phyloP scores from a whole-genome alignment of 352 stramenopile genomes.

The Pythium rhizo-oryzae region DNA sequence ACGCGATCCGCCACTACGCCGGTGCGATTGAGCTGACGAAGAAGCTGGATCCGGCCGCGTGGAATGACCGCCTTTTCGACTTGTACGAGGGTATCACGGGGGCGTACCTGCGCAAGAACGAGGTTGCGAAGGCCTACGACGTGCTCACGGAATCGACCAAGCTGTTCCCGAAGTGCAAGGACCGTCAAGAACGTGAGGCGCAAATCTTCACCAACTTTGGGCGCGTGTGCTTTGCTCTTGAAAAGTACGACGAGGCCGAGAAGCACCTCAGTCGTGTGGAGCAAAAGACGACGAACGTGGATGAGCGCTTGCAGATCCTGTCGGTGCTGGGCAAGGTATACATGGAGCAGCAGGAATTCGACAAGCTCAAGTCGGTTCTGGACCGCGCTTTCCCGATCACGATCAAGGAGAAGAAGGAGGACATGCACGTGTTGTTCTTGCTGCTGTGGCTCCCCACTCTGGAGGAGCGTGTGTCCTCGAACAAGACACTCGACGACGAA shows the following conservation, averaged over 20 bases:
- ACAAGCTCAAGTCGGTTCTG: constrained; percentile 23
- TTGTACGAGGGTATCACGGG: constrained; percentile 54
- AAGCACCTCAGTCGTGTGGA: constrained; percentile 46
- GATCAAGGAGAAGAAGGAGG: constrained; percentile 30
- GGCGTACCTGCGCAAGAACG: constrained; percentile 56
- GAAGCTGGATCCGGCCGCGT: constrained; percentile 25
- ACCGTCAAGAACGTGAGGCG: constrained; percentile 43
- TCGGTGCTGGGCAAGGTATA: constrained; percentile 61
- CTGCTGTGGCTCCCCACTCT: constrained; percentile 52
- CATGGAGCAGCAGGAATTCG: constrained; percentile 31
- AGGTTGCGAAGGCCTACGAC: constrained; percentile 54
- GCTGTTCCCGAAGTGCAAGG: constrained; percentile 45
- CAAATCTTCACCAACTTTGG: constrained; percentile 63
- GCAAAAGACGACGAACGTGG: constrained; percentile 35
- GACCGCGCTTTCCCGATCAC: constrained; percentile 22
- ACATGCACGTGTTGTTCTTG: constrained; percentile 50
- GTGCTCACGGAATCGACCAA: constrained; percentile 57
- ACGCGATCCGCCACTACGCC: constrained; percentile 67
- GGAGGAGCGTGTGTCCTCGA: constrained; percentile 26
- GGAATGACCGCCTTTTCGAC: constrained; percentile 60
- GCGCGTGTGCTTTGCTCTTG: constrained; percentile 55
- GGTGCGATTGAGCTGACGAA: constrained; percentile 46
- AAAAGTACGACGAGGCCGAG: constrained; percentile 52
- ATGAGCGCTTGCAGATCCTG: constrained; percentile 47
- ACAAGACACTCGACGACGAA: constrained; percentile 18